Evolutionary conservation across 2,329 filamentous ascomycete genomes (phyloP).

Genomic region (Chrysosporium queenslandicum): DNA sequence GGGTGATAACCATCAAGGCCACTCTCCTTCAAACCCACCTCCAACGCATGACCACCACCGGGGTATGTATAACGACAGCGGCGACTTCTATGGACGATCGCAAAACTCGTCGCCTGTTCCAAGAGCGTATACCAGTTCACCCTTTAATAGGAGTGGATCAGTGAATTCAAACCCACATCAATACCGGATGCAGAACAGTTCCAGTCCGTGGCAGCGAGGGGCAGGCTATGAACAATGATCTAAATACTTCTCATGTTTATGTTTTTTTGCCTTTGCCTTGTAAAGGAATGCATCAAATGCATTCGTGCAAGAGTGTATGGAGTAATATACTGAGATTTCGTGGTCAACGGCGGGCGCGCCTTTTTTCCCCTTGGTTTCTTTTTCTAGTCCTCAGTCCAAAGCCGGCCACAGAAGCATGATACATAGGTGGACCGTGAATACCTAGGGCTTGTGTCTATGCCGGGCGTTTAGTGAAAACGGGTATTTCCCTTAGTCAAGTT

Average conservation of each 20-base stretch:
- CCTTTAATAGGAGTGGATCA: constrained; percentile 25
- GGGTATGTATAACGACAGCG: constrained; percentile 17
- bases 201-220: constrained; percentile 56
- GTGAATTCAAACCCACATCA: constrained; percentile 23
- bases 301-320: constrained; percentile 2
- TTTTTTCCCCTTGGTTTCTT: background rate
- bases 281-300: background rate
- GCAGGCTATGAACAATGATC: constrained; percentile 52
- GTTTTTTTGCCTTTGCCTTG: background rate
- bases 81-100: constrained; percentile 18
- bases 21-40: constrained; percentile 32
- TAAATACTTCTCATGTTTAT: background rate
- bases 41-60: constrained; percentile 28
- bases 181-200: constrained; percentile 43
- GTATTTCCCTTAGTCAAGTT: background rate
- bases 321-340: background rate
- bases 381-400: background rate
- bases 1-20: constrained; percentile 20
- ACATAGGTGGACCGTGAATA: background rate
- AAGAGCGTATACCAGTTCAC: constrained; percentile 27
- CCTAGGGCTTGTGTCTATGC: background rate
- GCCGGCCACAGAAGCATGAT: background rate
- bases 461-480: background rate
- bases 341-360: background rate
- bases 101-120: constrained; percentile 27